Base-by-base conservation (phyloP, 805 yeast genomes). In the Yarrowia bubula region DNA sequence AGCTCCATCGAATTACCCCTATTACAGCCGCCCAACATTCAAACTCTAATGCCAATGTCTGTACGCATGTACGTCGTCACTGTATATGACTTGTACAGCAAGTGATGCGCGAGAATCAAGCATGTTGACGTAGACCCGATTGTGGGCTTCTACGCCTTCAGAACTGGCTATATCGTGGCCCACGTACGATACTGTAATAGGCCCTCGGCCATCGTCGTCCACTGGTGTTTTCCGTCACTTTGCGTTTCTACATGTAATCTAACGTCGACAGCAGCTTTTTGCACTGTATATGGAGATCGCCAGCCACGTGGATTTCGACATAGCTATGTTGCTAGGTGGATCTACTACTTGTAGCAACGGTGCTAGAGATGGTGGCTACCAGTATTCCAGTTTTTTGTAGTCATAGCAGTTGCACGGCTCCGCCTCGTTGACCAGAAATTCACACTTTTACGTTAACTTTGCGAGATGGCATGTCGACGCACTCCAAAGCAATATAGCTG, bases 401-500 rank as follows among this genome's bases (percentile, higher is more conserved):
- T n/a, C n/a, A n/a, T n/a, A n/a, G n/a, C n/a, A n/a, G n/a, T n/a
- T n/a, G n/a, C 17, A 46, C 50, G 50, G 50, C 50, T 13, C 50
- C 50, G 50, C 50, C 50, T 46, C 50, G 41, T 48, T 41, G 41
- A 32, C 15, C 38, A n/a, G n/a, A n/a, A n/a, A 14, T 14, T 33
- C 35, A 48, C 10, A 1, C 14, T 38, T 38, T 38, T 4, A 17
- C 8, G 47, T 41, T 15, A 41, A 41, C 37, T 3, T 55, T 38
- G 28, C 8, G 60, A 55, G 61, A 55, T 55, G 61, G 47, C 61
- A 55, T 58, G 50, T 58, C 43, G 51, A 44, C 43, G 64, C 64
- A 58, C 38, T 33, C 51, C 43, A 44, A 58, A 58, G 64, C 64
- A 58, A 58, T 58, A 58, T 58, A 58, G 64, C 50, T 58, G 41